Base-by-base conservation (phyloP, 2,329 filamentous ascomycete genomes). In the Bretziella fagacearum region DNA sequence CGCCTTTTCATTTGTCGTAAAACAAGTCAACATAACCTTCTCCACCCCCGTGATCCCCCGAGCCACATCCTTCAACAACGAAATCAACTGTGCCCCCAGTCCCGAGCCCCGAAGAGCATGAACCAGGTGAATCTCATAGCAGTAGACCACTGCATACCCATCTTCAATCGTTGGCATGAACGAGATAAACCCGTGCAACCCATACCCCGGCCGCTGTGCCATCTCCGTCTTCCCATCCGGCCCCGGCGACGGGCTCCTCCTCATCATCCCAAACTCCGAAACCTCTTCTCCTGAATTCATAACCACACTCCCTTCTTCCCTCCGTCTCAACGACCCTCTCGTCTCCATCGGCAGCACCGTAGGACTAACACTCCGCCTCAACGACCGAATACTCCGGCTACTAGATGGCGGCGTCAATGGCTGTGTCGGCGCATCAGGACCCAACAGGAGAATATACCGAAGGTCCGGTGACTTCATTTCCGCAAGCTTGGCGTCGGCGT, bases 21-120 rank as follows among this genome's bases (percentile, higher is more conserved):
- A 85, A 56, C 80, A 81, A 1, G 80, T 84, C 55, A 86, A 63
- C 81, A 86, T 86, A 39, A 76, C 66, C 60, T 84, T 84, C 18
- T 65, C 60, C 39, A 81, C 65, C 1, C 65, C 45, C 2, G 67
- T 64, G 18, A 79, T 68, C 46, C 68, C 67, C 18, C 59, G 52
- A 6, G 73, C 80, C 3, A 77, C 64, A 3, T 57, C 57, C 40
- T 71, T 68, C 6, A 74, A 67, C 50, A 74, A 62, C 1, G 59
- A 56, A 64, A 87, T 74, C 32, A 87, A 64, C 10, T 68, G 61
- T 10, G 57, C 64, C 1, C 77, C 80, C 2, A 87, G 62, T 0
- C 81, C 80, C 11, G 71, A 74, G 63, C 77, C 69, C 53, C 73
- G 71, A 3, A 81, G 58, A 1, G 65, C 60, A 1, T 67, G 61